These are phyloP conservation scores for Calocybe cyanea DNA, from an alignment of 768 basidiomycete genomes.

Conservation along the genomic window DNA sequence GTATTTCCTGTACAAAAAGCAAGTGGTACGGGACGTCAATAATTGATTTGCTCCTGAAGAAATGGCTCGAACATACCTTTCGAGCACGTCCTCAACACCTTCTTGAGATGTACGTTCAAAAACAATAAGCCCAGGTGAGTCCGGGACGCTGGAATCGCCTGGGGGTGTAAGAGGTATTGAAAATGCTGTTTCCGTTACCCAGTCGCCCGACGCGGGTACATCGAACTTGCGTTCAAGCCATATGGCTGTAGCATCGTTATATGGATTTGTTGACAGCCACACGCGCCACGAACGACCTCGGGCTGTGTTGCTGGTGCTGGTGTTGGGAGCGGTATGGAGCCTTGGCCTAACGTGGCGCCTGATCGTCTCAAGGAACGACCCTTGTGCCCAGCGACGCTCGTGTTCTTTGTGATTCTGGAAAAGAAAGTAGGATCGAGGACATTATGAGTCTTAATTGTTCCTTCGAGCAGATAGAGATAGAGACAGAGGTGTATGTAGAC, in stretches of 20 bases:
- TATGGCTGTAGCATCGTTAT: slow-evolving; percentile 71
- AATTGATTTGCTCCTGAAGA: slow-evolving; percentile 4
- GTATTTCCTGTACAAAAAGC: slow-evolving; percentile 55
- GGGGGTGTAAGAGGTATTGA: slow-evolving; percentile 47
- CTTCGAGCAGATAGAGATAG: slow-evolving; percentile 2
- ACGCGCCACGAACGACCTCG: slow-evolving; percentile 49
- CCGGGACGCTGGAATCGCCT: slow-evolving; percentile 17
- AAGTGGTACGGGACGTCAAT: background rate
- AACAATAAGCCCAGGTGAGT: slow-evolving; percentile 65
- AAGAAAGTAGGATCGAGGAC: slow-evolving; percentile 13
- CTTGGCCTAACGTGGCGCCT: slow-evolving; percentile 33
- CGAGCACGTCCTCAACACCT: slow-evolving; percentile 59
- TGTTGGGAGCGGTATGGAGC: slow-evolving; percentile 6
- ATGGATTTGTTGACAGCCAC: slow-evolving; percentile 75
- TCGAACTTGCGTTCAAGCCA: slow-evolving; percentile 79
- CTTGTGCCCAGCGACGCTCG: slow-evolving; percentile 68
- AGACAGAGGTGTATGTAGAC: slow-evolving; percentile 6
- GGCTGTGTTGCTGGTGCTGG: slow-evolving; percentile 22
- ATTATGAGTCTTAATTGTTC: slow-evolving; percentile 17
- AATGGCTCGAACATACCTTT: slow-evolving; percentile 42
- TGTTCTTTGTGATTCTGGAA: slow-evolving; percentile 69
- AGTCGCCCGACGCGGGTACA: slow-evolving; percentile 58
- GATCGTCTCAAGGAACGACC: slow-evolving; percentile 59
- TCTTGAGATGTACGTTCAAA: slow-evolving; percentile 72
- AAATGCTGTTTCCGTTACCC: slow-evolving; percentile 58